Evolutionary conservation across 257 asterid species (phyloP), one percentile per base, ranked within the genome.

Genomic region (Salvia hispanica): DNA sequence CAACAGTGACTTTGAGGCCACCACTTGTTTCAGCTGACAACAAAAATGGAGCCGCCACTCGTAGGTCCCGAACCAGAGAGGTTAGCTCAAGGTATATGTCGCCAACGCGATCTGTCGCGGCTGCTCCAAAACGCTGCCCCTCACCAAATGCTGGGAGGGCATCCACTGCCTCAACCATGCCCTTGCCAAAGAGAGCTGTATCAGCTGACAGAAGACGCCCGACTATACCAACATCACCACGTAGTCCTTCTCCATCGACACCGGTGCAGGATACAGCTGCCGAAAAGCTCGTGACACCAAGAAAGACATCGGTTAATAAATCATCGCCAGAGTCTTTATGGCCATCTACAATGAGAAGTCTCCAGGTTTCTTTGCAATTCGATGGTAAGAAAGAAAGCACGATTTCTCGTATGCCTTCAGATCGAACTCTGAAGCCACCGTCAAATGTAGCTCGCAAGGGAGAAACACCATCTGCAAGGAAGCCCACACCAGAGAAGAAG

Each of bases 21-120:
- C 88, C 87, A 2, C 80, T 81, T 75, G 58, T 78, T 73, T 78
- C 79, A 6, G 75, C 92, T 45, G 97, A 86, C 14, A 85, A 87
- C 79, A 84, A 87, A 51, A 72, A 89, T 86, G 95, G 85, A 74
- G 62, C 81, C 61, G 62, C 81, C 58, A 48, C 69, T 36, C 82
- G 80, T 28, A 66, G 83, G 79, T 74, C 88, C 37, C 80, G 77
- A 62, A 79, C 81, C 34, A 79, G 94, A 80, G 95, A 90, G 77
- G 86, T 90, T 78, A 87, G 95, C 75, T 93, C 96, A 5, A 81
- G 95, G 79, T 84, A 80, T 55, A 78, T 69, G 82, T 93, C 99
- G 50, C 95, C 97, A 6, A 72, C 84, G 46, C 88, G 88, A 15
- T 77, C 76, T 7, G 77, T 77, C 51, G 67, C 85, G 42, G 62